Conservation (phyloP, 495 filamentous ascomycete genomes). For the Acidiella bohemica region DNA sequence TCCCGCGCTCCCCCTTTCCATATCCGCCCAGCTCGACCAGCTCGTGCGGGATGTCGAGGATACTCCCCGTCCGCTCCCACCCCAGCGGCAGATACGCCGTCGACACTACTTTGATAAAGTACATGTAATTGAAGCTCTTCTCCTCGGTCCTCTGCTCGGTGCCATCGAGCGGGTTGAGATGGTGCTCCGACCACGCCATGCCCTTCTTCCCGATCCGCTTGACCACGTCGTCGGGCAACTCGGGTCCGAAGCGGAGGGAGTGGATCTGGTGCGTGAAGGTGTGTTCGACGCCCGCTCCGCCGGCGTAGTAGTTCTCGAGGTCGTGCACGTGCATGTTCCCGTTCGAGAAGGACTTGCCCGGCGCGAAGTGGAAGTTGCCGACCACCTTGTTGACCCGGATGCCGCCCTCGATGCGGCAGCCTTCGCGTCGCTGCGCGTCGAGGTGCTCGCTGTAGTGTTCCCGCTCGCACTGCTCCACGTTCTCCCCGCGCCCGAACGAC, state of each 20-base stretch:
- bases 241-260: constrained; percentile 80
- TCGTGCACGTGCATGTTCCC: constrained; percentile 97
- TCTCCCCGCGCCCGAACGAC: constrained; percentile 85
- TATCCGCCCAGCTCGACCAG: constrained; percentile 49
- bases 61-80: constrained; percentile 42
- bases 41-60: constrained; percentile 39
- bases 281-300: constrained; percentile 38
- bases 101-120: constrained; percentile 95
- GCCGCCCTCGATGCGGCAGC: constrained; percentile 86
- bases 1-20: constrained; percentile 51
- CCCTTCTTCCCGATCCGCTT: constrained; percentile 43
- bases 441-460: constrained; percentile 85
- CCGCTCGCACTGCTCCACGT: constrained; percentile 87
- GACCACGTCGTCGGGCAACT: constrained; percentile 64
- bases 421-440: constrained; percentile 74
- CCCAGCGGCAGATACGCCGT: constrained; percentile 88
- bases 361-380: constrained; percentile 97
- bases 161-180: constrained; percentile 81
- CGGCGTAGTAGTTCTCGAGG: constrained; percentile 74
- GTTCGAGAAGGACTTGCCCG: constrained; percentile 83
- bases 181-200: constrained; percentile 71
- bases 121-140: constrained; percentile 90
- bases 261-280: constrained; percentile 88
- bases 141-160: constrained; percentile 66
- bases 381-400: constrained; percentile 95